These are phyloP conservation scores for Capsella bursapastoris DNA, from an alignment of 345 rosid genomes.

Conservation along the genomic window DNA sequence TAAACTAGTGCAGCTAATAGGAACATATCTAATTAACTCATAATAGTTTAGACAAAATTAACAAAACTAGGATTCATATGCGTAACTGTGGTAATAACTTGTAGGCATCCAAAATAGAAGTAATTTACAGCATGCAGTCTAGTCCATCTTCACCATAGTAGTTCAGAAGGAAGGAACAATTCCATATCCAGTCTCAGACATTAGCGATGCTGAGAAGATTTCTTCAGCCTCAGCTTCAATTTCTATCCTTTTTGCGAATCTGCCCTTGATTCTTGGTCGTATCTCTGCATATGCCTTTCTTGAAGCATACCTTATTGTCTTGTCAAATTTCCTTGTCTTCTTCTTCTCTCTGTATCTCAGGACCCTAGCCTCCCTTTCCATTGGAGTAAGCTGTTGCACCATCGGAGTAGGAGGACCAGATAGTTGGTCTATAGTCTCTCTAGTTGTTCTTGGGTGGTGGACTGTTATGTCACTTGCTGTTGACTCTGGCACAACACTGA, in stretches of 20 bases:
- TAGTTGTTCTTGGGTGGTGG: conserved; percentile 56
- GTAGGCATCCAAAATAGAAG: conserved; percentile 1
- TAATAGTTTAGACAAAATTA: conserved; percentile 16
- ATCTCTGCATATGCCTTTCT: conserved; percentile 97
- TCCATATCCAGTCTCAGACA: conserved; percentile 63
- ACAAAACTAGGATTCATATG: conserved; percentile 22
- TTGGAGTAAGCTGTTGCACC: conserved; percentile 68
- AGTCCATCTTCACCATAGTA: neutral
- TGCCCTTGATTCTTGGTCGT: conserved; percentile 89
- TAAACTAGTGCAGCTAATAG: neutral
- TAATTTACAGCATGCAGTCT: conserved; percentile 25
- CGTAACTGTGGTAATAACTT: conserved; percentile 18
- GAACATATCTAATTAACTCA: conserved; percentile 27
- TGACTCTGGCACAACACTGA: conserved; percentile 77
- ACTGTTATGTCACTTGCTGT: conserved; percentile 64
- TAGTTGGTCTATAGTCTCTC: conserved; percentile 67
- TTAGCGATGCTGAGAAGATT: conserved; percentile 60
- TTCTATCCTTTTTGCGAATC: conserved; percentile 83
- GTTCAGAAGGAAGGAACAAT: conserved; percentile 75
- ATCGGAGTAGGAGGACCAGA: conserved; percentile 56
- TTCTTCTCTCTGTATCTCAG: conserved; percentile 93
- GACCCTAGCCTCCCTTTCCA: conserved; percentile 94
- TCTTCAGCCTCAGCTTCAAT: conserved; percentile 66
- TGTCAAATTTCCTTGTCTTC: conserved; percentile 86
- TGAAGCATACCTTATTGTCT: conserved; percentile 96